Percentiles rank a stretch among this genome's conserved stretches.
phyloP scores from a whole-genome alignment of 169 alveolate genomes.

The Plasmodium ovale region DNA sequence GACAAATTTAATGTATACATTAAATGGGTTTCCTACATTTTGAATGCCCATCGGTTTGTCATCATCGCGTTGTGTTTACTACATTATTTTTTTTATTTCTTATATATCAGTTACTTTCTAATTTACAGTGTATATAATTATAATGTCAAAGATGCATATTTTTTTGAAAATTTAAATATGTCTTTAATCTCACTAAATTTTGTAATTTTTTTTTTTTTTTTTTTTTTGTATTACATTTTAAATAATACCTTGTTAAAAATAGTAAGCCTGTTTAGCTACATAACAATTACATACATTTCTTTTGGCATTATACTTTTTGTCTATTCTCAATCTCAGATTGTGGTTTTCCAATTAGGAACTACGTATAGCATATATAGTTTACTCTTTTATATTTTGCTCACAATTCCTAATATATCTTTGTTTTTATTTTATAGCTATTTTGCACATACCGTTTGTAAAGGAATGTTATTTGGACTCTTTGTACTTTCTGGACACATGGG shows the following conservation, averaged over 20 bases:
- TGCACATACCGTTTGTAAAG: constrained; percentile 17
- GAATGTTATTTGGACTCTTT: constrained; percentile 20
- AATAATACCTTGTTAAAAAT: constrained; percentile 16
- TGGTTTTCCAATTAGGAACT: not conserved
- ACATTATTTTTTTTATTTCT: constrained; percentile 17
- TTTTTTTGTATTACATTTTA: constrained; percentile 16
- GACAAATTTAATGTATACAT: constrained; percentile 1
- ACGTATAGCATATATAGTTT: constrained; percentile 11
- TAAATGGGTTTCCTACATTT: constrained; percentile 22
- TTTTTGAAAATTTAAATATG: constrained; percentile 13
- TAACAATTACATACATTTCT: constrained; percentile 29
- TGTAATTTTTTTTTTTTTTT: constrained; percentile 11
- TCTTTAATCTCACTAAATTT: not conserved
- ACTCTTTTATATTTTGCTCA: constrained; percentile 14
- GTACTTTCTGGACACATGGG: constrained; percentile 22
- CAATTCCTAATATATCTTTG: constrained; percentile 15
- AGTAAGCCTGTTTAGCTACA: constrained; percentile 11
- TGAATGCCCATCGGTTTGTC: constrained; percentile 21
- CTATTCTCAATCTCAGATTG: not conserved
- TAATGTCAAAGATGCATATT: not conserved
- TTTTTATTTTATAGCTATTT: constrained; percentile 21
- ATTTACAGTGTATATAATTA: constrained; percentile 21
- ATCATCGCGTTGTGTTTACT: constrained; percentile 4
- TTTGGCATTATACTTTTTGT: constrained; percentile 13
- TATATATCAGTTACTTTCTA: constrained; percentile 29